phyloP scores from a whole-genome alignment of 1,284 basidiomycete species.

The Stygiomarasmius scandens region DNA sequence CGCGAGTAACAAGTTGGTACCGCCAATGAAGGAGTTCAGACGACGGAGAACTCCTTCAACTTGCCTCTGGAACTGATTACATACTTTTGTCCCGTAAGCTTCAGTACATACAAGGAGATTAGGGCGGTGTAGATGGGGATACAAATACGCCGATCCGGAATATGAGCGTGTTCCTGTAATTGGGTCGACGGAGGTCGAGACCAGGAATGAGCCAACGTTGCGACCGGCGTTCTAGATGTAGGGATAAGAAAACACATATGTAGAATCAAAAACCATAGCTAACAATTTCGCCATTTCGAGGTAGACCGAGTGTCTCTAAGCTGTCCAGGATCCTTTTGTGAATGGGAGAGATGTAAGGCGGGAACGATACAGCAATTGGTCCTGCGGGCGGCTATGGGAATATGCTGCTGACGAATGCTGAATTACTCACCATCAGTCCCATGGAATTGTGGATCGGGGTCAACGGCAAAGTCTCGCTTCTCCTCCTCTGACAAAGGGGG shows the following conservation, averaged over 20 bases:
- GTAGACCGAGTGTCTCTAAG: background rate
- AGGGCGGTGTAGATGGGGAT: background rate
- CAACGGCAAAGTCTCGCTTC: slow-evolving; percentile 1
- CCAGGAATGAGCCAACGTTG: background rate
- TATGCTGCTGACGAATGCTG: background rate
- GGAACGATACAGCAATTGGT: slow-evolving; percentile 1
- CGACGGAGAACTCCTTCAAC: too few species aligned
- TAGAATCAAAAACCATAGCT: background rate
- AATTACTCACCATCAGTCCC: slow-evolving; percentile 1
- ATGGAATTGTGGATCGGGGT: slow-evolving; percentile 2
- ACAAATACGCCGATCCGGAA: background rate
- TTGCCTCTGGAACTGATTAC: too few species aligned
- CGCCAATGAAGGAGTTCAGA: too few species aligned
- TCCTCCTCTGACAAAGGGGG: background rate
- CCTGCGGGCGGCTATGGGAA: background rate
- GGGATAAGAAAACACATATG: too few species aligned
- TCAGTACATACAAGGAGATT: background rate
- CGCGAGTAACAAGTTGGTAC: too few species aligned
- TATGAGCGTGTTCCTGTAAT: background rate
- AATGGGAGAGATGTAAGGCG: background rate
- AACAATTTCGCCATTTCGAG: background rate
- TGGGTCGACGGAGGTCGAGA: background rate
- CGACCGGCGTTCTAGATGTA: background rate
- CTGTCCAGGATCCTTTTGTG: background rate
- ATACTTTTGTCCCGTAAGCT: background rate